These are phyloP conservation scores for Candida boleticola DNA, from an alignment of 805 yeast genomes.

Conservation along the genomic window DNA sequence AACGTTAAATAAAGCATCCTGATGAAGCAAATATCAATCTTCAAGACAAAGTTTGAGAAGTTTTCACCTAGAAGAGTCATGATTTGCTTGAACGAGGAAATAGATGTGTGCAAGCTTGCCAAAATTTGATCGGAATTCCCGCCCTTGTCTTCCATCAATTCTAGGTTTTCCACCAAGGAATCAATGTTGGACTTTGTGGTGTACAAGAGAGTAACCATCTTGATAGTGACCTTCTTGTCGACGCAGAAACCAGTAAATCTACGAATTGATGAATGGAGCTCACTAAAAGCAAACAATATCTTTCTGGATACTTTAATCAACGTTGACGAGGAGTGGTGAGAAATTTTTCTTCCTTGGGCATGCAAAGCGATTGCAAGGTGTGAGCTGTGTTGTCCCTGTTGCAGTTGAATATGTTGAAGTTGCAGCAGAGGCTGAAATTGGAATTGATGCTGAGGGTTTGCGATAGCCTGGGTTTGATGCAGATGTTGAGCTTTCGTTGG, in stretches of 20 bases:
- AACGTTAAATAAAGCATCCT: slow-evolving; percentile 61
- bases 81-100: slow-evolving; percentile 51
- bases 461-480: not conserved
- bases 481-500: not conserved
- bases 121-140: slow-evolving; percentile 30
- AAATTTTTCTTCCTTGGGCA: slow-evolving; percentile 6
- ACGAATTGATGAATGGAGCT: slow-evolving; percentile 58
- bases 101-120: slow-evolving; percentile 30
- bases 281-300: slow-evolving; percentile 59
- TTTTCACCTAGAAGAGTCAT: slow-evolving; percentile 48
- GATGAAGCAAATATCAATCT: slow-evolving; percentile 61
- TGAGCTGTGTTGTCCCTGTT: not conserved
- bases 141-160: slow-evolving; percentile 45
- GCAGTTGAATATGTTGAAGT: not conserved
- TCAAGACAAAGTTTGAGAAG: slow-evolving; percentile 47
- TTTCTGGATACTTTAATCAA: slow-evolving; percentile 54
- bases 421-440: not conserved
- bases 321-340: slow-evolving; percentile 14
- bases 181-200: slow-evolving; percentile 56
- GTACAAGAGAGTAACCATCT: slow-evolving; percentile 50
- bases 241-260: slow-evolving; percentile 57
- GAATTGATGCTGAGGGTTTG: not conserved
- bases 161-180: slow-evolving; percentile 54
- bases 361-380: too few relatives aligned
- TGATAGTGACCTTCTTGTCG: slow-evolving; percentile 53